phyloP scores from a whole-genome alignment of 2,329 filamentous ascomycete species.

The Neoascochyta sp. region DNA sequence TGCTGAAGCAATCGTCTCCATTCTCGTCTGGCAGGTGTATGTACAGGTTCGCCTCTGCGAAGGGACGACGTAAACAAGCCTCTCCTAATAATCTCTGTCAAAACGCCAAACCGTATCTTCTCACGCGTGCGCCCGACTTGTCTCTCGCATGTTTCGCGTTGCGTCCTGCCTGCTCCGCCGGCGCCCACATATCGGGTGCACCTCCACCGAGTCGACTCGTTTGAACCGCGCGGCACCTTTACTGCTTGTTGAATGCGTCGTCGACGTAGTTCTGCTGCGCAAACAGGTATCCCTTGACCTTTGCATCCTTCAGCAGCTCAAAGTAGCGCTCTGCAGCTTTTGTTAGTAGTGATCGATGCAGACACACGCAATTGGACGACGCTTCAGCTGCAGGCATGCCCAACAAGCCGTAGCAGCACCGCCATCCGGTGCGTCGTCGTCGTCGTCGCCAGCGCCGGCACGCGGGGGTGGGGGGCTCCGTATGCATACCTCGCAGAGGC shows the following conservation, averaged over 20 bases:
- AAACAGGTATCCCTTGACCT: constrained; percentile 75
- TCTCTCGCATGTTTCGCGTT: constrained; percentile 3
- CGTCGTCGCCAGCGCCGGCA: no score
- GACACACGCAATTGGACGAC: no score
- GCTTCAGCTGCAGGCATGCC: no score
- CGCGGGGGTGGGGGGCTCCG: no score
- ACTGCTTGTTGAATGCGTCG: constrained; percentile 35
- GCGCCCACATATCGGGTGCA: no score
- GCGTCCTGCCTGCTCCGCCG: background rate
- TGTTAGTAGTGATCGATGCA: constrained; percentile 24
- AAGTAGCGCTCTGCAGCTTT: constrained; percentile 66
- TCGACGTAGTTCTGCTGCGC: constrained; percentile 71
- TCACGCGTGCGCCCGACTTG: constrained; percentile 6
- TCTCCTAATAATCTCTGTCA: constrained; percentile 7
- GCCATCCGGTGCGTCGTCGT: no score
- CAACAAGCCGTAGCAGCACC: no score
- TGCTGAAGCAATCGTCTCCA: no score
- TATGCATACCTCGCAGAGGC: constrained; percentile 73
- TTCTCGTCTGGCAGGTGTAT: constrained; percentile 24
- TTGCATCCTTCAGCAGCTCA: constrained; percentile 69
- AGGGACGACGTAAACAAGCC: constrained; percentile 13
- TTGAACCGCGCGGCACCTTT: no score
- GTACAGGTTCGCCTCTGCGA: constrained; percentile 24
- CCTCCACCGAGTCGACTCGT: no score
- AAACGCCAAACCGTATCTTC: constrained; percentile 10